These are phyloP conservation scores for Aspergillus asperescens DNA, from an alignment of 495 filamentous ascomycete genomes.

Conservation along the genomic window DNA sequence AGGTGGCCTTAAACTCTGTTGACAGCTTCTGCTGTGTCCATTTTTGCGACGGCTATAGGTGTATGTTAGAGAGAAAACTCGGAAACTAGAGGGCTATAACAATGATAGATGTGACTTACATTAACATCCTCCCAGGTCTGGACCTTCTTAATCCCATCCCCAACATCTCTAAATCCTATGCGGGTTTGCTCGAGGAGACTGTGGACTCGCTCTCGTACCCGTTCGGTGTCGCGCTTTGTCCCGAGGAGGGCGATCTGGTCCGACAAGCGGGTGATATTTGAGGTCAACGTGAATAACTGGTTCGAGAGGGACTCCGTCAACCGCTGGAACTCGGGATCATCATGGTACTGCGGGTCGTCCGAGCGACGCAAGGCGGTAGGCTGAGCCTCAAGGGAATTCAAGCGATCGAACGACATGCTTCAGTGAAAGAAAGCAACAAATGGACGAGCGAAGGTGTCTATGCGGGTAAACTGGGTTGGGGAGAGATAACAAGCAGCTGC, in stretches of 20 bases:
- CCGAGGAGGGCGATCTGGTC: constrained; percentile 80
- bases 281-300: constrained; percentile 79
- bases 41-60: constrained; percentile 71
- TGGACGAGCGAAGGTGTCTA: constrained; percentile 7
- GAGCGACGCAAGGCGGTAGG: constrained; percentile 58
- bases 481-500: background rate
- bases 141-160: constrained; percentile 88
- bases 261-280: constrained; percentile 74
- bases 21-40: constrained; percentile 94
- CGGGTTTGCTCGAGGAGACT: constrained; percentile 79
- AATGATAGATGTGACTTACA: constrained; percentile 47
- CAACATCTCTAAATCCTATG: constrained; percentile 83
- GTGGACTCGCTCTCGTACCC: constrained; percentile 84
- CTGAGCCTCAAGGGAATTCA: constrained; percentile 78
- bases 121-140: constrained; percentile 88
- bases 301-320: constrained; percentile 76
- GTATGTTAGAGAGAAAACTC: constrained; percentile 12
- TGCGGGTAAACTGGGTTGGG: background rate
- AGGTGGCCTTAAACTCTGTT: constrained; percentile 79
- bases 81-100: background rate
- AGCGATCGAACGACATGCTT: constrained; percentile 86
- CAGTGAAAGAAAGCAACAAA: constrained; percentile 4
- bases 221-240: constrained; percentile 83
- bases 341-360: constrained; percentile 68
- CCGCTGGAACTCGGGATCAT: constrained; percentile 87